Conservation (phyloP, 1,139 yeast species). For the Chernovozyma sophiae-reginae region DNA sequence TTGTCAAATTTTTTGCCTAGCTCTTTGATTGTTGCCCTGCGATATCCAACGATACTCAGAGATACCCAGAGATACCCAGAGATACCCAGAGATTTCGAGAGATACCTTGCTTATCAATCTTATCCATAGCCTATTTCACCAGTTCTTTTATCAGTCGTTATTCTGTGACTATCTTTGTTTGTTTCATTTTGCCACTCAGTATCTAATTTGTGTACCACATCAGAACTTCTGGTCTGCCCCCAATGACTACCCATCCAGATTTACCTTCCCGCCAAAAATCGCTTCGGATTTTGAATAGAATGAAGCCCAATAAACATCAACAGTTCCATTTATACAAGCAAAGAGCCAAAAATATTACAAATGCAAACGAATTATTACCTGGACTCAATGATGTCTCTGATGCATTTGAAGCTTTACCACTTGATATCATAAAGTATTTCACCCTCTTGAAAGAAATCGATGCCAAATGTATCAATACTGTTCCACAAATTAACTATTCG, state of each 20-base stretch:
- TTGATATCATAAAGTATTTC: slow-evolving; percentile 77
- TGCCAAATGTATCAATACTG: slow-evolving; percentile 79
- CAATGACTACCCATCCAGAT: slow-evolving; percentile 29
- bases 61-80: too few species aligned
- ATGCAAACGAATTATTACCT: slow-evolving; percentile 55
- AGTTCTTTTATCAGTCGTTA: too few species aligned
- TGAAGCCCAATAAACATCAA: slow-evolving; percentile 20
- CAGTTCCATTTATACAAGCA: slow-evolving; percentile 33
- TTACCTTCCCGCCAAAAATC: slow-evolving; percentile 48
- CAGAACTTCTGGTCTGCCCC: too few species aligned
- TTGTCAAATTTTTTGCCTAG: too few species aligned
- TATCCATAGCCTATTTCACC: too few species aligned
- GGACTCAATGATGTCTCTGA: slow-evolving; percentile 86
- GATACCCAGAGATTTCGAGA: too few species aligned
- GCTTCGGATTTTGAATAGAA: slow-evolving; percentile 39
- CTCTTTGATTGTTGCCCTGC: too few species aligned
- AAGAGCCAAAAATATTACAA: slow-evolving; percentile 30
- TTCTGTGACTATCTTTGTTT: too few species aligned
- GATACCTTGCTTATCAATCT: too few species aligned
- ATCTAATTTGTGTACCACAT: too few species aligned
- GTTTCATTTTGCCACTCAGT: too few species aligned
- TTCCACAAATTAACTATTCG: slow-evolving; percentile 61
- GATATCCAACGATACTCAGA: too few species aligned
- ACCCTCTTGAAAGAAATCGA: slow-evolving; percentile 90
- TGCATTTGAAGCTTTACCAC: slow-evolving; percentile 87